A percentile compares a stretch with the other conserved stretches of the same genome.
phyloP scores from a whole-genome alignment of 2,329 filamentous ascomycete species.

The Diatrype stigma region DNA sequence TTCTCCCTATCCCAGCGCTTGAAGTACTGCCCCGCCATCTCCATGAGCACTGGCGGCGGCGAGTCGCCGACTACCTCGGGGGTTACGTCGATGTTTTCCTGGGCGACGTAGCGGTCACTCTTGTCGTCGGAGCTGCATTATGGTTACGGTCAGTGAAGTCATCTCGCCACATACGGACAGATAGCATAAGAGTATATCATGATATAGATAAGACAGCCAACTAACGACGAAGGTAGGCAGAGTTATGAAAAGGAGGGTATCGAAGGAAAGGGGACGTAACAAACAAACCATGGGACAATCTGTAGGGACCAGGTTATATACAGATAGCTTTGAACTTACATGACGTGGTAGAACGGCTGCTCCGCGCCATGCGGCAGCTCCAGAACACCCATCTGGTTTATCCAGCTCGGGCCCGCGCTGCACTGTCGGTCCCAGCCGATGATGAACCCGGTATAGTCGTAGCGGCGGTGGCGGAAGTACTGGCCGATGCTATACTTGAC shows the following conservation, averaged over 20 bases:
- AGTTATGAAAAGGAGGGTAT: too few species aligned
- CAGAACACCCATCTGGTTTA: conserved; percentile 58
- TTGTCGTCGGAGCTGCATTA: conserved; percentile 51
- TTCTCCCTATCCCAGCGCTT: conserved; percentile 54
- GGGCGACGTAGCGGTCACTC: conserved; percentile 60
- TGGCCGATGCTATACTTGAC: conserved; percentile 49
- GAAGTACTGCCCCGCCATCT: conserved; percentile 58
- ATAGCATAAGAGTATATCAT: too few species aligned
- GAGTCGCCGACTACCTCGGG: conserved; percentile 27
- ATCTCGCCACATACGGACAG: too few species aligned
- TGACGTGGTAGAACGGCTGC: conserved; percentile 64
- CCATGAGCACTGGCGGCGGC: conserved; percentile 38
- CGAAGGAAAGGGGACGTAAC: background rate
- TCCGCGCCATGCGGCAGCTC: conserved; percentile 49
- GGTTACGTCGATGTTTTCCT: conserved; percentile 58
- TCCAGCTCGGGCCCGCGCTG: conserved; percentile 51
- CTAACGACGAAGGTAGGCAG: too few species aligned
- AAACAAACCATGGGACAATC: background rate
- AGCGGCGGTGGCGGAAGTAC: conserved; percentile 57
- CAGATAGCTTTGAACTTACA: conserved; percentile 36
- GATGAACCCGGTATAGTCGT: conserved; percentile 58
- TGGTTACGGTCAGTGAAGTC: too few species aligned
- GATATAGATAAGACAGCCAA: too few species aligned
- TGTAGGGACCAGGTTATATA: too few species aligned
- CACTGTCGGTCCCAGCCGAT: conserved; percentile 53